phyloP scores from a whole-genome alignment of 2,329 filamentous ascomycete genomes.

The Colletotrichum ledebouriae region DNA sequence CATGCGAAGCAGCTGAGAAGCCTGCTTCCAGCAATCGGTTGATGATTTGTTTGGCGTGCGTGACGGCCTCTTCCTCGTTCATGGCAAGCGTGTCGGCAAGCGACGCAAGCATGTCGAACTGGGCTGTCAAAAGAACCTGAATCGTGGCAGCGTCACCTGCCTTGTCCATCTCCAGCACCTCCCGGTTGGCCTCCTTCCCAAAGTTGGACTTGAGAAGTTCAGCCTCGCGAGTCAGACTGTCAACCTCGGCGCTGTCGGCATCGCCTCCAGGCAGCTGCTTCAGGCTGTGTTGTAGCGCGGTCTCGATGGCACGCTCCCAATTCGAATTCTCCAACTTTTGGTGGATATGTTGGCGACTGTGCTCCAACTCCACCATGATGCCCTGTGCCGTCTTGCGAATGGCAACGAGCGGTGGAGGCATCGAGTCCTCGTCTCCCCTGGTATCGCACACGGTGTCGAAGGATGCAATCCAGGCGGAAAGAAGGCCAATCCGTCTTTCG shows the following conservation, averaged over 20 bases:
- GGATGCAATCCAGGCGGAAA: conserved; percentile 93
- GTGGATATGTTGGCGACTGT: conserved; percentile 90
- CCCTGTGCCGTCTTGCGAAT: conserved; percentile 92
- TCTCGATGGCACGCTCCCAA: conserved; percentile 91
- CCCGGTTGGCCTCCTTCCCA: conserved; percentile 81
- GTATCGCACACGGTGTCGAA: conserved; percentile 87
- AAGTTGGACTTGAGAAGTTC: conserved; percentile 88
- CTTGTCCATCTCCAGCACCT: conserved; percentile 88
- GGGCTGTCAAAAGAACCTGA: conserved; percentile 87
- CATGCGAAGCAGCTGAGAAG: conserved; percentile 79
- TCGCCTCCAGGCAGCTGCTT: conserved; percentile 81
- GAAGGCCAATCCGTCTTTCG: conserved; percentile 84
- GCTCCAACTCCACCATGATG: conserved; percentile 89
- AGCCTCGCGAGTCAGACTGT: conserved; percentile 82
- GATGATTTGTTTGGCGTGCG: conserved; percentile 82
- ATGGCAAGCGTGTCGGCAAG: conserved; percentile 86
- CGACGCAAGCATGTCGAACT: conserved; percentile 91
- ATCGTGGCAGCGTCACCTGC: conserved; percentile 81
- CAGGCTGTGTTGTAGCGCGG: conserved; percentile 87
- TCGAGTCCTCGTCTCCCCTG: conserved; percentile 75
- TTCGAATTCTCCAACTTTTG: conserved; percentile 83
- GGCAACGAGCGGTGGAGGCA: conserved; percentile 76
- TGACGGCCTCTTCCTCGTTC: conserved; percentile 85
- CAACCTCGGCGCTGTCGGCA: conserved; percentile 75
- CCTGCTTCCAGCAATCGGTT: conserved; percentile 83